These are phyloP conservation scores for Zasmidium angulare DNA, from an alignment of 2,329 filamentous ascomycete genomes.

Conservation along the genomic window DNA sequence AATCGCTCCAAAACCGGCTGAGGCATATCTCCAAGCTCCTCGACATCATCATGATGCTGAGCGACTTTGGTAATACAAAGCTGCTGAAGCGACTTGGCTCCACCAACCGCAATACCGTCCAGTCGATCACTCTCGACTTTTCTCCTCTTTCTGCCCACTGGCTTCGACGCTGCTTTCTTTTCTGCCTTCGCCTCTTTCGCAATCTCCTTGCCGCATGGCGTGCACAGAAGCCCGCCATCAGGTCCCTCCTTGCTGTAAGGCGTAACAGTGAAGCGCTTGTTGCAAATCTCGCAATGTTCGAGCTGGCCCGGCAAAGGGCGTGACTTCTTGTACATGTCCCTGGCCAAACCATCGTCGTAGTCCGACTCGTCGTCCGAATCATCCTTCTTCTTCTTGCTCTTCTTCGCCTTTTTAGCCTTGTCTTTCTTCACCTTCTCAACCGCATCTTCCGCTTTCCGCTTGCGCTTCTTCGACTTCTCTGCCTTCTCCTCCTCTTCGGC, in stretches of 20 bases:
- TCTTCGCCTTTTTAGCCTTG: constrained; percentile 34
- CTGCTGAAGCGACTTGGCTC: constrained; percentile 68
- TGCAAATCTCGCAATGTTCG: constrained; percentile 82
- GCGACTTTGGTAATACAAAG: constrained; percentile 65
- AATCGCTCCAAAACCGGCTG: constrained; percentile 56
- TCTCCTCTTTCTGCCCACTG: constrained; percentile 63
- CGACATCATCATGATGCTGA: constrained; percentile 62
- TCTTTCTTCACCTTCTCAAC: constrained; percentile 42
- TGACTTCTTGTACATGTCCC: constrained; percentile 56
- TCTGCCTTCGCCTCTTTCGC: constrained; percentile 64
- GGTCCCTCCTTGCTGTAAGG: constrained; percentile 81
- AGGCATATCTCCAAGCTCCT: constrained; percentile 65
- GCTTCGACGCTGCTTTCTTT: constrained; percentile 59
- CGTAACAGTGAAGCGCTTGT: constrained; percentile 89
- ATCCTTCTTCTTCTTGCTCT: constrained; percentile 47
- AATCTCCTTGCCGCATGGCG: constrained; percentile 73
- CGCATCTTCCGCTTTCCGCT: constrained; percentile 54
- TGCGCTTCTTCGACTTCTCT: constrained; percentile 55
- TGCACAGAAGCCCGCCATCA: constrained; percentile 82
- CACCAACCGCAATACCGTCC: constrained; percentile 67
- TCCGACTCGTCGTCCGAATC: constrained; percentile 46
- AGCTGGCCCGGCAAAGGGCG: constrained; percentile 76
- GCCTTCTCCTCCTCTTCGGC: constrained; percentile 35
- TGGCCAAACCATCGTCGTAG: constrained; percentile 48
- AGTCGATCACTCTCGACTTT: constrained; percentile 81